Conservation (phyloP, 768 basidiomycete genomes). For the Boletales sp. region DNA sequence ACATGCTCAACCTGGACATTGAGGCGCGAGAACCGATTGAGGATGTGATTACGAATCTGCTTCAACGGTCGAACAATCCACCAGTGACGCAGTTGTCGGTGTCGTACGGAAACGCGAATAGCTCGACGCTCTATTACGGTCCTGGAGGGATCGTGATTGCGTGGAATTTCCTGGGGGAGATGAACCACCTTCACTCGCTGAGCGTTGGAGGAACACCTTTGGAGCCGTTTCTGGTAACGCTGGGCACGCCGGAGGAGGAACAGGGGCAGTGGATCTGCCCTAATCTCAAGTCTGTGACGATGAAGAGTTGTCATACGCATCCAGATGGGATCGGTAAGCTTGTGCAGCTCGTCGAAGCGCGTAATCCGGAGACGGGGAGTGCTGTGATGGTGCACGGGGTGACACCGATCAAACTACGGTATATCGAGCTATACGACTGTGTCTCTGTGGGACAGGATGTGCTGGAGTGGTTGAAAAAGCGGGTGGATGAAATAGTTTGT, state of each 20-base stretch:
- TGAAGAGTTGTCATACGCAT: constrained; percentile 65
- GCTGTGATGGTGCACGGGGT: constrained; percentile 40
- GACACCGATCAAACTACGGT: constrained; percentile 50
- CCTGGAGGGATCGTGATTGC: constrained; percentile 56
- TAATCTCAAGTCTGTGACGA: constrained; percentile 50
- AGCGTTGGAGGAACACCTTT: constrained; percentile 63
- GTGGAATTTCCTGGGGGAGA: constrained; percentile 64
- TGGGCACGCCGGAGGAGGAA: constrained; percentile 62
- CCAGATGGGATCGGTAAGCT: constrained; percentile 64
- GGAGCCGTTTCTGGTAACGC: constrained; percentile 56
- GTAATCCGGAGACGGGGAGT: constrained; percentile 54
- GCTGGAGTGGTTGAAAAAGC: constrained; percentile 58
- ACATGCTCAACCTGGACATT: constrained; percentile 62
- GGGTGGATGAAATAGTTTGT: constrained; percentile 61
- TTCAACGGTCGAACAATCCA: constrained; percentile 57
- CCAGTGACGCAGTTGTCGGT: constrained; percentile 58
- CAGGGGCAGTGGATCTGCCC: constrained; percentile 61
- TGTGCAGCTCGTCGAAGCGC: constrained; percentile 66
- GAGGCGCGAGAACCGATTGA: constrained; percentile 75
- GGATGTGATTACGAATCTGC: constrained; percentile 60
- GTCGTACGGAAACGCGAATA: constrained; percentile 46
- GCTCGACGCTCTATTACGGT: constrained; percentile 53
- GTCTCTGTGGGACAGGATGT: constrained; percentile 65
- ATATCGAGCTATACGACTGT: constrained; percentile 66
- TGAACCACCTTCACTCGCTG: constrained; percentile 55